Percentiles rank a stretch among this genome's conserved stretches.
Evolutionary conservation across 2,329 filamentous ascomycete genomes (phyloP).

Genomic region (Talaromyces sp.): DNA sequence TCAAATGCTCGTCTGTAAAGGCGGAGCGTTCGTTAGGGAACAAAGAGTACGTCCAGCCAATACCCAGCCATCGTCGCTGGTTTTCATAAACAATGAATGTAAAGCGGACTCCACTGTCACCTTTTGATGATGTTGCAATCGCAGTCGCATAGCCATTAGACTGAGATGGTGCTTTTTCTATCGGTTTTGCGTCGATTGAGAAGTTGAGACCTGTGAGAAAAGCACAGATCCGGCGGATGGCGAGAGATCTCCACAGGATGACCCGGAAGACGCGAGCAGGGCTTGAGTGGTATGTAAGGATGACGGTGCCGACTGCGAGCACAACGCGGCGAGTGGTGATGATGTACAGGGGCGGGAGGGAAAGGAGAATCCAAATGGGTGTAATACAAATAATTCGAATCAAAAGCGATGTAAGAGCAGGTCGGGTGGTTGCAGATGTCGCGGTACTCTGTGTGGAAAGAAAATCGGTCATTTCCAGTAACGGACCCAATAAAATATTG

Average conservation of each 20-base stretch:
- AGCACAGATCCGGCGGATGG: slow-evolving; percentile 62
- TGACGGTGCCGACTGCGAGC: slow-evolving; percentile 77
- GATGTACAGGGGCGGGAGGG: slow-evolving; percentile 73
- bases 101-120: slow-evolving; percentile 78
- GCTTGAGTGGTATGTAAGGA: slow-evolving; percentile 86
- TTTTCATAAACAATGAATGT: slow-evolving; percentile 97
- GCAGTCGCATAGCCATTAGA: slow-evolving; percentile 42
- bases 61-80: slow-evolving; percentile 86
- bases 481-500: slow-evolving; percentile 84
- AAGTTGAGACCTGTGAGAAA: slow-evolving; percentile 74
- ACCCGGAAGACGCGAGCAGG: slow-evolving; percentile 78
- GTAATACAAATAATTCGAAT: slow-evolving; percentile 82
- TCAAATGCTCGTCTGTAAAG: slow-evolving; percentile 96
- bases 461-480: slow-evolving; percentile 86
- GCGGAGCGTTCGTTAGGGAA: slow-evolving; percentile 83
- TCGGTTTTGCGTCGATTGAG: slow-evolving; percentile 43
- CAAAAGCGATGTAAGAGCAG: slow-evolving; percentile 82
- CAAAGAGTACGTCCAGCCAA: slow-evolving; percentile 89
- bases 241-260: slow-evolving; percentile 82
- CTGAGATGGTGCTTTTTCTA: slow-evolving; percentile 17
- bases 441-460: slow-evolving; percentile 84
- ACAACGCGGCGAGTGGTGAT: slow-evolving; percentile 81
- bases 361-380: slow-evolving; percentile 79
- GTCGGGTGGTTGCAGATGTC: slow-evolving; percentile 83
- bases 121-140: slow-evolving; percentile 41